Percentiles rank a stretch among this genome's conserved stretches.
Conservation (phyloP, 768 basidiomycete species). For the Mycena crocata region DNA sequence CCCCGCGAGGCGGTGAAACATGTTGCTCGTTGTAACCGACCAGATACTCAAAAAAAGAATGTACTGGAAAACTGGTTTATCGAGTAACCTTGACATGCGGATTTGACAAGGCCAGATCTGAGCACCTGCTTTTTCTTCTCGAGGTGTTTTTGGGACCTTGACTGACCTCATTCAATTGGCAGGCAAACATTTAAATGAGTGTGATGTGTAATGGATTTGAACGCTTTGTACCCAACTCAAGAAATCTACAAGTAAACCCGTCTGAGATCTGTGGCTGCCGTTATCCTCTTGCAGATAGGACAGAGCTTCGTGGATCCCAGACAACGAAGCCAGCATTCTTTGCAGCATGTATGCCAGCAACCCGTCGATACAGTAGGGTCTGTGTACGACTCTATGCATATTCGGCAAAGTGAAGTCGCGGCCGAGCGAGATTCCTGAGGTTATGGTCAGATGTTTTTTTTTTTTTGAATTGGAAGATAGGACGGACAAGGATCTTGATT, state of each 20-base stretch:
- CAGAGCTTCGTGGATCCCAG: constrained; percentile 85
- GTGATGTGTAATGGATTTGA: constrained; percentile 30
- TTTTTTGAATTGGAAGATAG: background rate
- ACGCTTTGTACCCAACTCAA: constrained; percentile 6
- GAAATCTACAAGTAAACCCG: constrained; percentile 74
- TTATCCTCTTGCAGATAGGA: constrained; percentile 90
- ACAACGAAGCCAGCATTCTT: constrained; percentile 87
- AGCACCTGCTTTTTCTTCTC: constrained; percentile 48
- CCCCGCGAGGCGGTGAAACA: constrained; percentile 35
- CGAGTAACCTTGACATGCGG: constrained; percentile 58
- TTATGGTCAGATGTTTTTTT: constrained; percentile 18
- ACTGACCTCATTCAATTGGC: constrained; percentile 3
- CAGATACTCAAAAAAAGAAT: constrained; percentile 17
- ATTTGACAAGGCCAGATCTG: constrained; percentile 93
- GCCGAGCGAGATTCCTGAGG: constrained; percentile 59
- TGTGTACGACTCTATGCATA: constrained; percentile 81
- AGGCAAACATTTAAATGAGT: constrained; percentile 19
- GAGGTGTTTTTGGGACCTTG: background rate
- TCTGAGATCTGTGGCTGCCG: constrained; percentile 78
- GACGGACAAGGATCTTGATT: constrained; percentile 65
- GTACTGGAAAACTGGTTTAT: constrained; percentile 63
- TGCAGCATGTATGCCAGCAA: constrained; percentile 90
- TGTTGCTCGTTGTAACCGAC: constrained; percentile 60
- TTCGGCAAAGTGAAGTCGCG: constrained; percentile 70
- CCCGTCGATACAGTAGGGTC: constrained; percentile 87